A percentile compares a stretch with the other conserved stretches of the same genome.
These are phyloP conservation scores for Rostrohypoxylon terebratum DNA, from an alignment of 495 filamentous ascomycete species.

Conservation along the genomic window DNA sequence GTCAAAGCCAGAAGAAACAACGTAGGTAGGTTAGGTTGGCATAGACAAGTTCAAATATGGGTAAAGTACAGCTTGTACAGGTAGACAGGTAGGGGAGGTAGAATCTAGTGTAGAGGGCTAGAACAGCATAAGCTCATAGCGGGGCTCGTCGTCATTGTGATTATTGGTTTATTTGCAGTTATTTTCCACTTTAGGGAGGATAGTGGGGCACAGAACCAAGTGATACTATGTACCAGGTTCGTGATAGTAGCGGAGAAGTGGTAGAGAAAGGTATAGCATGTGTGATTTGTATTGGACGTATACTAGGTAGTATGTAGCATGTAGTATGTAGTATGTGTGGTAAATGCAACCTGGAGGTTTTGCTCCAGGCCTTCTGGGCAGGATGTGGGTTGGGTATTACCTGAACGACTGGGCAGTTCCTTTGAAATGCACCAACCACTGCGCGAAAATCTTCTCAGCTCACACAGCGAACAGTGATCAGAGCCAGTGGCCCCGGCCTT, in stretches of 20 bases:
- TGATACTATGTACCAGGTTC: conserved; percentile 38
- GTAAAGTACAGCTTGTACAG: conserved; percentile 6
- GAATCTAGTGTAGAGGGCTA: conserved; percentile 43
- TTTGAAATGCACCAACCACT: conserved; percentile 11
- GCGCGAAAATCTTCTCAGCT: conserved; percentile 8
- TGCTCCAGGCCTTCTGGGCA: conserved; percentile 38
- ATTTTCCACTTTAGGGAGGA: conserved; percentile 29
- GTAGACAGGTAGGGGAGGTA: conserved; percentile 23
- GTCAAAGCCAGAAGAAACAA: conserved; percentile 20
- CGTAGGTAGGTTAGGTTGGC: conserved; percentile 39
- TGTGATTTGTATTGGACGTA: too few relatives aligned
- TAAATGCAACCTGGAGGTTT: conserved; percentile 47
- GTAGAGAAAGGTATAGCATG: neutral
- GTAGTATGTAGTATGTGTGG: neutral
- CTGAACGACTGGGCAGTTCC: conserved; percentile 23
- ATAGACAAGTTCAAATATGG: conserved; percentile 45
- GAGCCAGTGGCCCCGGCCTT: conserved; percentile 23
- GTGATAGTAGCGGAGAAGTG: conserved; percentile 15
- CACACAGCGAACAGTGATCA: neutral
- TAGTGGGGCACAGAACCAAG: conserved; percentile 37
- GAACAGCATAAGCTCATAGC: conserved; percentile 43
- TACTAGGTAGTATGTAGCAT: too few relatives aligned
- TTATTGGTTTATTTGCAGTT: conserved; percentile 41
- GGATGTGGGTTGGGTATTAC: conserved; percentile 37
- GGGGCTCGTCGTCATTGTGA: conserved; percentile 35